Evolutionary conservation across 495 filamentous ascomycete genomes (phyloP), one percentile per base, ranked within the genome.

Genomic region (Tuber melanosporum): DNA sequence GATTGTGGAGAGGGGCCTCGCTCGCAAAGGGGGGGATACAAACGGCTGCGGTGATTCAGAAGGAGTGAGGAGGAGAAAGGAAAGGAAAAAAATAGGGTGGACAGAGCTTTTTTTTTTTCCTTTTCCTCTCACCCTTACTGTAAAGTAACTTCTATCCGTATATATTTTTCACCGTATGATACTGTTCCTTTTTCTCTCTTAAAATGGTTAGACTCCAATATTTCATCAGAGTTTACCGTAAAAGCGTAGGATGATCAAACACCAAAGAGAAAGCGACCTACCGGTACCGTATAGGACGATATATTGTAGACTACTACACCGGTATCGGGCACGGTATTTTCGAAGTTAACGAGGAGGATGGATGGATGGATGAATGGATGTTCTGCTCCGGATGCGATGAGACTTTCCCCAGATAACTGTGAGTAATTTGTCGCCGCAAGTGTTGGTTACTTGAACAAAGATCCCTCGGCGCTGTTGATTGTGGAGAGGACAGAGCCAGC

Each of bases 1-100:
- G 79, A 74, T 74, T 79, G 80, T 72, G 79, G 76, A 62, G 75
- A 75, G 76, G 46, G 70, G 78, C 75, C 71, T 80, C 73, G 71
- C 62, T 41, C 39, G 39, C 39, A 41, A 78, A 74, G 72, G 78
- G 76, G 76, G 71, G 70, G 75, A 73, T 57, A 78, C 74, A 76
- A 76, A 77, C 74, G 73, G 73, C 70, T 71, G 72, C 75, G 47
- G 79, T 74, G 74, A 47, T 74, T 77, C 77, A 70, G 78, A 66
- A 76, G 69, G 80, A 76, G 74, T 75, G 77, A 75, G 76, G 77
- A 75, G 76, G 76, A 77, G 84, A 66, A 36, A 7, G 57, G 26
- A 32, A 66, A 17, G 10, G 3, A 32, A 12, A 57, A 26, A 32
- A 15, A 32, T 32, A 10, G 57, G 57, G 57, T 66, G 57, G 57